Percentiles rank a stretch among this genome's conserved stretches.
phyloP scores from a whole-genome alignment of 139 green algal species.

The Chlorella sp. region DNA sequence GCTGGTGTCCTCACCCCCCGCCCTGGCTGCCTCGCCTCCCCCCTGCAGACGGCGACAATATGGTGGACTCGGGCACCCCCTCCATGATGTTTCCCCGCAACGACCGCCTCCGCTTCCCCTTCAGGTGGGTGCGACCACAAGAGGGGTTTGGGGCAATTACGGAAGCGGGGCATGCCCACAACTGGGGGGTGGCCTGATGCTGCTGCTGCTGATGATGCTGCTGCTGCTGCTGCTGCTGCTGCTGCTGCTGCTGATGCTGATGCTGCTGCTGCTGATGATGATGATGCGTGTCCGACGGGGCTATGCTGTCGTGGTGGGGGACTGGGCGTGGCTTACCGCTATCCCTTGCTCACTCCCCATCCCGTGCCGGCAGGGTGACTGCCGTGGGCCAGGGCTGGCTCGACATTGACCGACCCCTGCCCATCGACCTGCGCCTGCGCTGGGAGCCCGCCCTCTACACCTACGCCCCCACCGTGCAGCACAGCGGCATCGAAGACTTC shows the following conservation, averaged over 20 bases:
- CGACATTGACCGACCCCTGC: slow-evolving; percentile 8
- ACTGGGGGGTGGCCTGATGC: not conserved
- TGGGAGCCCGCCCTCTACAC: not conserved
- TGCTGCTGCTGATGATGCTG: not conserved
- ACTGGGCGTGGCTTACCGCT: too few relatives aligned
- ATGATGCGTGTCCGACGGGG: too few relatives aligned
- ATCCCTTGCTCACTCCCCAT: too few relatives aligned
- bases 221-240: too few relatives aligned
- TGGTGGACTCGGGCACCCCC: not conserved
- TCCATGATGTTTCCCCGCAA: not conserved
- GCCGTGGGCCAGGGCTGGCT: not conserved
- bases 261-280: too few relatives aligned
- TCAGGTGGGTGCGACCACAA: not conserved
- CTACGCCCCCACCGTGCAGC: not conserved
- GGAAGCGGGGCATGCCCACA: too few relatives aligned
- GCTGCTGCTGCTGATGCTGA: not conserved
- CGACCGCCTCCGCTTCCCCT: slow-evolving; percentile 2
- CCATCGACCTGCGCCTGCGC: slow-evolving; percentile 8
- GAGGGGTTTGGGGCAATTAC: too few relatives aligned
- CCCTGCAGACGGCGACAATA: slow-evolving; percentile 15
- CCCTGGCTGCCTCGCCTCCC: too few relatives aligned
- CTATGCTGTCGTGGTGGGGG: too few relatives aligned
- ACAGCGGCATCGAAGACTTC: slow-evolving; percentile 13
- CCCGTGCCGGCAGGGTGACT: not conserved
- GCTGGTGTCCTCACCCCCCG: not conserved